Evolutionary conservation across 495 filamentous ascomycete species (phyloP).

Genomic region (Clohesyomyces aquaticus): DNA sequence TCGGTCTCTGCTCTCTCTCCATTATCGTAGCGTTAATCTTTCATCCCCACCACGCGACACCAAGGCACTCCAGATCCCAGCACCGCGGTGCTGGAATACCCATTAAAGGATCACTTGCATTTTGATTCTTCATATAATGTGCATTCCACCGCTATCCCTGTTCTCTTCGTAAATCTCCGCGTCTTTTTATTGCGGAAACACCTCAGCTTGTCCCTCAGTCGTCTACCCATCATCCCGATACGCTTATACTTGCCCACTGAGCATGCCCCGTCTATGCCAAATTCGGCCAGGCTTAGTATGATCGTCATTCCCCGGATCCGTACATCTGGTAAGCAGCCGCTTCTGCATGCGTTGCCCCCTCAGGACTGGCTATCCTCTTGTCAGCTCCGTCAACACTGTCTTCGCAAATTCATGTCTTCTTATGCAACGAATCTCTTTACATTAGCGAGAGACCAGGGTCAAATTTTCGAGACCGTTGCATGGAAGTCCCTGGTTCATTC

Average conservation of each 20-base stretch:
- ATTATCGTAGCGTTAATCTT: slow-evolving; percentile 10
- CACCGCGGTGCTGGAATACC: not conserved
- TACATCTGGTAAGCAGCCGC: slow-evolving; percentile 4
- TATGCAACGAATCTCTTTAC: no score
- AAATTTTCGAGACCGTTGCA: no score
- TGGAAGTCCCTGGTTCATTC: not conserved
- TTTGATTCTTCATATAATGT: not conserved
- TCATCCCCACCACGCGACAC: not conserved
- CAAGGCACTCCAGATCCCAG: not conserved
- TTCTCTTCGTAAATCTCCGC: not conserved
- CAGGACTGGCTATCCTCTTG: no score
- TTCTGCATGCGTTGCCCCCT: not conserved
- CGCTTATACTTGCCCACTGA: not conserved
- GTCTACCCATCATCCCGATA: not conserved
- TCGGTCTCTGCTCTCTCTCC: slow-evolving; percentile 9
- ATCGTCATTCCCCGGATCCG: slow-evolving; percentile 1
- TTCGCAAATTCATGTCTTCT: no score
- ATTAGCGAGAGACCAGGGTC: no score
- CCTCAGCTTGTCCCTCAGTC: no score
- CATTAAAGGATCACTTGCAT: not conserved
- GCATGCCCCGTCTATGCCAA: not conserved
- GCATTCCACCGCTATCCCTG: not conserved
- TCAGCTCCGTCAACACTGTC: no score
- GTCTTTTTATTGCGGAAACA: no score
- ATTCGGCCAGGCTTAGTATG: slow-evolving; percentile 5